A percentile compares a stretch with the other conserved stretches of the same genome.
Evolutionary conservation across 169 alveolate species (phyloP).

Genomic region (Theileria annulata): DNA sequence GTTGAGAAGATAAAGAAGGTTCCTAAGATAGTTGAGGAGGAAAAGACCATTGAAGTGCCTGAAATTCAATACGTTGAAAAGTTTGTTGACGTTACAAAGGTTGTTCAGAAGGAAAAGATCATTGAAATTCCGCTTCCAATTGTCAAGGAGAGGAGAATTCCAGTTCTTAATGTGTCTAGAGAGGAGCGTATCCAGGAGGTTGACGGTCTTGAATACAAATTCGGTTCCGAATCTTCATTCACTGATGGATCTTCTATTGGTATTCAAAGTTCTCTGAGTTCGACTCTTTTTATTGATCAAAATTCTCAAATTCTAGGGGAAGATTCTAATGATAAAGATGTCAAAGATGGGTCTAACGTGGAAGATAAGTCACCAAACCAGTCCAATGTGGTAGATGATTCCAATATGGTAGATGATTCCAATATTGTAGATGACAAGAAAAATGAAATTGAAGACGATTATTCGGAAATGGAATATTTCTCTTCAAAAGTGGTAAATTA

Average conservation of each 20-base stretch:
- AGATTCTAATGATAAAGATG: no score
- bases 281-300: not conserved
- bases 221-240: conserved; percentile 3
- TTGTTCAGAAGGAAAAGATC: conserved; percentile 84
- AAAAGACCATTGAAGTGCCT: conserved; percentile 87
- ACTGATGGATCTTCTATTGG: not conserved
- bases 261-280: not conserved
- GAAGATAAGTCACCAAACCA: no score
- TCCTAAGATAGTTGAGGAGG: conserved; percentile 85
- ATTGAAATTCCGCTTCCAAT: conserved; percentile 85
- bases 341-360: no score
- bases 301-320: no score
- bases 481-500: not conserved
- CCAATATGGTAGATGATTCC: no score
- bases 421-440: not conserved
- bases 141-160: conserved; percentile 86
- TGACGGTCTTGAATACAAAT: conserved; percentile 62
- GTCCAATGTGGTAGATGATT: no score
- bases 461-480: not conserved
- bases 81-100: conserved; percentile 87
- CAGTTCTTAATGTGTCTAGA: conserved; percentile 80
- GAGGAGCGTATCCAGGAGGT: conserved; percentile 84
- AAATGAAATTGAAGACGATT: not conserved
- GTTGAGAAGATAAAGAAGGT: conserved; percentile 85
- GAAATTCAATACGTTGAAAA: conserved; percentile 82